Evolutionary conservation across 495 filamentous ascomycete species (phyloP).

Genomic region (Hyaloscypha variabilis): DNA sequence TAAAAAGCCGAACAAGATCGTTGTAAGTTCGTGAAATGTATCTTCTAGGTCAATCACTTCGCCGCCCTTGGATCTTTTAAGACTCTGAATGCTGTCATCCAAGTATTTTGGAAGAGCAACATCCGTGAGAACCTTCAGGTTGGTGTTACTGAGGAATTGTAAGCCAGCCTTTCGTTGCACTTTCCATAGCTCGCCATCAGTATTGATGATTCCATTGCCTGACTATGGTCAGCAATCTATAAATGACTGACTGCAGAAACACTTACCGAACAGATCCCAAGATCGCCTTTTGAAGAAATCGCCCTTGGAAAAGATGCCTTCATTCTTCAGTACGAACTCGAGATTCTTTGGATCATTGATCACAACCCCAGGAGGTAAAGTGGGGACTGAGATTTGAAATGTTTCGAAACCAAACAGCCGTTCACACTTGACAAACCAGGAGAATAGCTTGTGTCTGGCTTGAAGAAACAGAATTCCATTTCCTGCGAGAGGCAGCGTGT

Average conservation of each 20-base stretch:
- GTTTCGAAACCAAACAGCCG: conserved; percentile 55
- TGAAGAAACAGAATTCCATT: conserved; percentile 62
- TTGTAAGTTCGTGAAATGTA: conserved; percentile 61
- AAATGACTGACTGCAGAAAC: not conserved
- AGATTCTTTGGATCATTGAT: conserved; percentile 61
- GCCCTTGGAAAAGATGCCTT: conserved; percentile 59
- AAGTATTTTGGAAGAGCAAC: conserved; percentile 54
- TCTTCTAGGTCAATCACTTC: conserved; percentile 51
- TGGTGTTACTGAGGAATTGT: conserved; percentile 57
- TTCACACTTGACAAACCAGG: conserved; percentile 61
- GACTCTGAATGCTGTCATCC: conserved; percentile 37
- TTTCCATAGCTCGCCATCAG: conserved; percentile 63
- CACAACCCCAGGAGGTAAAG: conserved; percentile 58
- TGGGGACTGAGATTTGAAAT: conserved; percentile 57
- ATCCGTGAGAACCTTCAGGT: conserved; percentile 57
- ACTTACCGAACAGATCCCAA: conserved; percentile 59
- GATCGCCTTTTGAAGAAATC: conserved; percentile 57
- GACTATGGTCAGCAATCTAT: not conserved
- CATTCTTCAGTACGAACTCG: conserved; percentile 61
- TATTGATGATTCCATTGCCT: conserved; percentile 66
- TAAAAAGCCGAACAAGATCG: conserved; percentile 61
- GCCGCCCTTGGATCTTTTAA: conserved; percentile 33
- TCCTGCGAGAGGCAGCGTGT: conserved; percentile 57
- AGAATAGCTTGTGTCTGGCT: conserved; percentile 55
- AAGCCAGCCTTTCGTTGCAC: conserved; percentile 61